Evolutionary conservation across 345 rosid genomes (phyloP), one percentile per base, ranked within the genome.

Genomic region (Kernera saxatilis): DNA sequence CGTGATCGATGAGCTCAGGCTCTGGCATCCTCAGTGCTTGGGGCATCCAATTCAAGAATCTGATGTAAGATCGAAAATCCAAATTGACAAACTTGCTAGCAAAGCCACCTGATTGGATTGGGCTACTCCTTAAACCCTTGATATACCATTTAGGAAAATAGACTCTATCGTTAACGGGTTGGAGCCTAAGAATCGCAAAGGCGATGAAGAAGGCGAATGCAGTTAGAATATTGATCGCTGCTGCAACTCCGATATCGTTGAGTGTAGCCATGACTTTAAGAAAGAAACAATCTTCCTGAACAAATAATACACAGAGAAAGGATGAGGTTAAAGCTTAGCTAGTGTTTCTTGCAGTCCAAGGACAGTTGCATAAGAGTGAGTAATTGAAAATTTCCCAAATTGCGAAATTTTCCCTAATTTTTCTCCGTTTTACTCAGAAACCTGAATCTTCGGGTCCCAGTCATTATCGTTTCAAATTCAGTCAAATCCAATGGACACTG

Each of bases 111-210:
- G 76, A 26, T 9, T 76, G 61, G 21, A 81, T 32, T 0, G 94
- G 95, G 46, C 91, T 86, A 78, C 73, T 74, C 79, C 98, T 84
- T 64, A 91, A 67, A 5, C 97, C 97, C 71, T 82, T 93, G 52
- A 89, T 80, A 37, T 91, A 91, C 97, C 97, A 91, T 85, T 93
- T 93, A 3, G 98, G 90, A 72, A 93, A 93, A 80, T 88, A 93
- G 21, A 91, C 92, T 77, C 98, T 85, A 21, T 91, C 98, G 11
- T 93, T 93, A 46, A 88, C 82, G 2, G 98, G 98, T 74, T 93
- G 98, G 33, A 93, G 84, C 41, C 97, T 81, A 17, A 93, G 84
- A 2, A 91, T 39, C 3, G 98, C 97, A 77, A 93, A 93, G 29
- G 84, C 86, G 15, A 91, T 50, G 21, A 93, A 72, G 86, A 93